phyloP scores from a whole-genome alignment of 2,329 filamentous ascomycete genomes.

The Alternaria infectoria region DNA sequence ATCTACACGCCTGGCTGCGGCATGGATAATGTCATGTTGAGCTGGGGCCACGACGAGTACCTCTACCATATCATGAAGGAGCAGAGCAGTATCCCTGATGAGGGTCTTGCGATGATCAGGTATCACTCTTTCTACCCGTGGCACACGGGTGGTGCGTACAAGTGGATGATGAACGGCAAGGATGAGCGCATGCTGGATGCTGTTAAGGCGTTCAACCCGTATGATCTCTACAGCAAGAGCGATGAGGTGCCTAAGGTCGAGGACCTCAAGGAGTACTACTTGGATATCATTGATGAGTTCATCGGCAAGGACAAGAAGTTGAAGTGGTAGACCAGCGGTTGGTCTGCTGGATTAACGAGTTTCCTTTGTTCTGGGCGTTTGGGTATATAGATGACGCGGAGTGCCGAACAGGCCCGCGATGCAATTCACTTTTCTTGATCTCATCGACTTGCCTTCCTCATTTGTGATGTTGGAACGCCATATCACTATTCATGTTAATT shows the following conservation, averaged over 20 bases:
- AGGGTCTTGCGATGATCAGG: constrained; percentile 89
- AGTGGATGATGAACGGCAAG: constrained; percentile 81
- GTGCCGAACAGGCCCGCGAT: constrained; percentile 22
- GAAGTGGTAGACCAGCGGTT: constrained; percentile 63
- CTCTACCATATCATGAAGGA: constrained; percentile 86
- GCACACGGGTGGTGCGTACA: constrained; percentile 82
- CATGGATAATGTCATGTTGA: constrained; percentile 85
- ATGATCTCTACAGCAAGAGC: constrained; percentile 91
- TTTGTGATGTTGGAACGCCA: too few species aligned
- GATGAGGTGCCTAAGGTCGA: constrained; percentile 78
- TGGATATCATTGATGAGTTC: constrained; percentile 68
- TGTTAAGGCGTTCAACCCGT: constrained; percentile 87
- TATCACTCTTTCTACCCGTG: constrained; percentile 95
- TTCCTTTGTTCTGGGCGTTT: constrained; percentile 6
- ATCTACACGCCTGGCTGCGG: constrained; percentile 83
- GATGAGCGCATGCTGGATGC: constrained; percentile 81
- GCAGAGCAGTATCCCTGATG: constrained; percentile 77
- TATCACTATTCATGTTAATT: too few species aligned
- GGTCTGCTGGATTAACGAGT: background rate
- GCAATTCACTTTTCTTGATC: background rate
- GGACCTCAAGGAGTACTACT: constrained; percentile 70
- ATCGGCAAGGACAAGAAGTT: constrained; percentile 70
- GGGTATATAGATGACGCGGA: constrained; percentile 3
- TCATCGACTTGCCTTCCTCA: too few species aligned
- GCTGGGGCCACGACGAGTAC: constrained; percentile 90